Base-by-base conservation (phyloP, 495 filamentous ascomycete genomes). In the Aspergillus egyptiacus region DNA sequence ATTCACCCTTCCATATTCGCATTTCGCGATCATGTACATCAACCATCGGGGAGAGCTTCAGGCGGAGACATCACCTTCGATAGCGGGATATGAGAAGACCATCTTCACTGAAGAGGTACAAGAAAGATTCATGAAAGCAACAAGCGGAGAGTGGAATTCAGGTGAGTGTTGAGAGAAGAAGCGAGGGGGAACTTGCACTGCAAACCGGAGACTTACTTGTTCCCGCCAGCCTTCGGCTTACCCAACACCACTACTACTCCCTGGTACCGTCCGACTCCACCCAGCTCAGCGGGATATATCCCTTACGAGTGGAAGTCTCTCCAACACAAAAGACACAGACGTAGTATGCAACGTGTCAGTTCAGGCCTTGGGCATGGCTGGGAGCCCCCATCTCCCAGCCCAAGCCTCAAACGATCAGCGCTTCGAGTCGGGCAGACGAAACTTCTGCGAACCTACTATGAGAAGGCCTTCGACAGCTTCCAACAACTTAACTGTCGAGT, bases 401-500 rank as follows among this genome's bases (percentile, higher is more conserved):
- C 64, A 7, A 48, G 59, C 40, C 34, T 58, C 45, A n/a, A 54
- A 52, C 61, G 54, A 23, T 71, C 71, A 5, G 58, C 66, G 15
- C 53, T 89, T 35, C 68, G 65, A 15, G 80, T 88, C 10, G 77
- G 80, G 2, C 69, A 88, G 35, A 60, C 67, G 0, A 64, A 72
- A 9, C 73, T 75, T 1, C 66, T 89, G 10, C 76, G 79, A 54
- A 67, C 71, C 6, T 86, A 84, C 55, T 86, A 88, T 51, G 70
- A 76, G 24, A 77, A 72, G 15, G 69, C 78, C 2, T 81, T 90
- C 50, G 77, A 77, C 42, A 67, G 70, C 18, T 74, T 87, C 52
- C 85, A 89, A 58, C 86, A 91, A 55, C 69, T 79, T 5, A 77
- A 80, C 34, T 83, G 83, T 65, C 86, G 87, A 56, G 66, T 78